These are phyloP conservation scores for Phytopythium montanum DNA, from an alignment of 352 stramenopile genomes.

Conservation along the genomic window DNA sequence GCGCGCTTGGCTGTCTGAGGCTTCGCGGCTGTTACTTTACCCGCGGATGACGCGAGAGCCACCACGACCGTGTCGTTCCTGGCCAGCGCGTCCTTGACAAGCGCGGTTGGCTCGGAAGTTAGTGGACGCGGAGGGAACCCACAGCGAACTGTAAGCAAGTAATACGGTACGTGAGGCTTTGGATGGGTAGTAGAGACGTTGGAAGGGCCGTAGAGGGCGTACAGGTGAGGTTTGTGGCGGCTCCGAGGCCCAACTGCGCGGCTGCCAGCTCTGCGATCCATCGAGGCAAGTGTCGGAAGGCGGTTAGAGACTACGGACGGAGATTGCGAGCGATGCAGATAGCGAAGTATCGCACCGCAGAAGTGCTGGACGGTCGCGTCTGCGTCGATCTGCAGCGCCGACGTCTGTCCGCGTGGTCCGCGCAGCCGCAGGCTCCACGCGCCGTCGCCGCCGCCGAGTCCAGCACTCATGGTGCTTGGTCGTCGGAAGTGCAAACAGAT, in stretches of 20 bases:
- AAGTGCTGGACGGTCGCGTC: slow-evolving; percentile 36
- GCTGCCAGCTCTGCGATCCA: slow-evolving; percentile 32
- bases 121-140: slow-evolving; percentile 60
- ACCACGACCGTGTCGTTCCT: slow-evolving; percentile 78
- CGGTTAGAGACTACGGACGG: too few species aligned
- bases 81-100: slow-evolving; percentile 47
- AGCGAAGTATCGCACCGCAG: slow-evolving; percentile 32
- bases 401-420: slow-evolving; percentile 49
- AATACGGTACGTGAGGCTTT: background rate
- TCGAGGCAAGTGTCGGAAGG: too few species aligned
- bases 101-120: slow-evolving; percentile 25
- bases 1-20: slow-evolving; percentile 4
- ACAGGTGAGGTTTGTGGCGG: slow-evolving; percentile 46
- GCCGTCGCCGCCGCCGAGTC: background rate
- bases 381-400: slow-evolving; percentile 45
- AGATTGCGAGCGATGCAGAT: too few species aligned
- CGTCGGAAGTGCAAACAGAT: background rate
- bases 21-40: slow-evolving; percentile 5
- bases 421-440: slow-evolving; percentile 73
- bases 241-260: slow-evolving; percentile 38
- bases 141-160: slow-evolving; percentile 38
- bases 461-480: slow-evolving; percentile 1
- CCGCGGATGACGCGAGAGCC: slow-evolving; percentile 13
- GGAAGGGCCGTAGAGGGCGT: slow-evolving; percentile 10
- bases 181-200: background rate